Percentiles rank a stretch among this genome's conserved stretches.
These are phyloP conservation scores for Clitocybe nebularis DNA, from an alignment of 1,284 basidiomycete species.

Conservation along the genomic window DNA sequence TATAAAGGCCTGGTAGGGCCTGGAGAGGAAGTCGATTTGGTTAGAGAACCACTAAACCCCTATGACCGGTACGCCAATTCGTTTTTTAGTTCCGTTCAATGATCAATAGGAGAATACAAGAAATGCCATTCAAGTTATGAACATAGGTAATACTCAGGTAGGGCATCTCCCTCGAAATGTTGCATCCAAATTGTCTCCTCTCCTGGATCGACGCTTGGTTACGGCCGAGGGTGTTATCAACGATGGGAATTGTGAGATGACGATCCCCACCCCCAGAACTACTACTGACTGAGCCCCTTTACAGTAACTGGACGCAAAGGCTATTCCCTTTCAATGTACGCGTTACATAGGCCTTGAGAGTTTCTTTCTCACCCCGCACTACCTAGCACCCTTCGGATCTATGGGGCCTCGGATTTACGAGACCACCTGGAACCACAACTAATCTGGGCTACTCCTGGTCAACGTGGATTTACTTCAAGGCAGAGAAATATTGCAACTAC, in stretches of 20 bases:
- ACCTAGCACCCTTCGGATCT: conserved; percentile 67
- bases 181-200: conserved; percentile 58
- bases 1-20: conserved; percentile 75
- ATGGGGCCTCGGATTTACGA: conserved; percentile 58
- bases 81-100: conserved; percentile 8
- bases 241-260: conserved; percentile 62
- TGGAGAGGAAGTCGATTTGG: conserved; percentile 74
- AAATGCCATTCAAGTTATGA: conserved; percentile 77
- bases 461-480: conserved; percentile 45
- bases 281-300: conserved; percentile 6
- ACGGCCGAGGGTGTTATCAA: conserved; percentile 75
- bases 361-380: conserved; percentile 6
- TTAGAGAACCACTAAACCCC: conserved; percentile 64
- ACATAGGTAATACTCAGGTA: conserved; percentile 70
- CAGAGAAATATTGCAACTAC: conserved; percentile 21
- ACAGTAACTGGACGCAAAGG: conserved; percentile 38
- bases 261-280: conserved; percentile 1
- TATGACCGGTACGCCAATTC: conserved; percentile 55
- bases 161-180: conserved; percentile 73
- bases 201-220: conserved; percentile 62
- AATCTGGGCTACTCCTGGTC: conserved; percentile 70
- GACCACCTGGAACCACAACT: conserved; percentile 61
- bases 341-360: conserved; percentile 1
- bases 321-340: conserved; percentile 63
- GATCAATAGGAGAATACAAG: conserved; percentile 27